phyloP scores from a whole-genome alignment of 2,329 filamentous ascomycete species.

The Aspergillus puulaauensis region DNA sequence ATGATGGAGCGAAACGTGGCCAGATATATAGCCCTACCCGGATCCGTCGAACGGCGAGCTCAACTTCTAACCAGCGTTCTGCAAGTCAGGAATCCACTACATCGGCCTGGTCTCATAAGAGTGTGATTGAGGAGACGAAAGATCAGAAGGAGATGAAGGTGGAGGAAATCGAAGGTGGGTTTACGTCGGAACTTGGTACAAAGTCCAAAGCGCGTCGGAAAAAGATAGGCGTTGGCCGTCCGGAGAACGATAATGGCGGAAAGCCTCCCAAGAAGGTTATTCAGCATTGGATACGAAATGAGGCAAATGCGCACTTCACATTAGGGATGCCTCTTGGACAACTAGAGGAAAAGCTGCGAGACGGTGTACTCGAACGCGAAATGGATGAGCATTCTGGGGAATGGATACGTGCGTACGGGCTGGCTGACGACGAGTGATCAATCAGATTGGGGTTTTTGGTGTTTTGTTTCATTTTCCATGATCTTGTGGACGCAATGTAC shows the following conservation, averaged over 20 bases:
- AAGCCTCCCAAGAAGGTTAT: not conserved
- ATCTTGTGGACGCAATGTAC: too few species aligned
- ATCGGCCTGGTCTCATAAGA: too few species aligned
- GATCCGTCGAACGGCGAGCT: not conserved
- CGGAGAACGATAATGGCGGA: too few species aligned
- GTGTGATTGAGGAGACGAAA: too few species aligned
- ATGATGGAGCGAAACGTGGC: not conserved
- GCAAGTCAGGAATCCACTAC: too few species aligned
- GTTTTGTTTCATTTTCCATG: too few species aligned
- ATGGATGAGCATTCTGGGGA: not conserved
- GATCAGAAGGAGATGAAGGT: too few species aligned
- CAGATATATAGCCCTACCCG: not conserved
- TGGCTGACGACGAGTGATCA: too few species aligned
- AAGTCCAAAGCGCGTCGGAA: not conserved
- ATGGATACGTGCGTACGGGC: not conserved
- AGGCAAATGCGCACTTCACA: not conserved
- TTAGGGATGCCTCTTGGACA: not conserved
- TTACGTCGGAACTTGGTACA: too few species aligned
- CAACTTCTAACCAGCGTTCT: too few species aligned
- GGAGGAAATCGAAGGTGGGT: too few species aligned
- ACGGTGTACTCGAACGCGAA: not conserved
- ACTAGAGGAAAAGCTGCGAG: not conserved
- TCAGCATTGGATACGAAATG: not conserved
- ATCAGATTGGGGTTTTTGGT: too few species aligned
- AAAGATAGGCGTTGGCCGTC: not conserved